phyloP scores from a whole-genome alignment of 2,329 filamentous ascomycete species.

The Pseudopyrenochaeta lycopersici region DNA sequence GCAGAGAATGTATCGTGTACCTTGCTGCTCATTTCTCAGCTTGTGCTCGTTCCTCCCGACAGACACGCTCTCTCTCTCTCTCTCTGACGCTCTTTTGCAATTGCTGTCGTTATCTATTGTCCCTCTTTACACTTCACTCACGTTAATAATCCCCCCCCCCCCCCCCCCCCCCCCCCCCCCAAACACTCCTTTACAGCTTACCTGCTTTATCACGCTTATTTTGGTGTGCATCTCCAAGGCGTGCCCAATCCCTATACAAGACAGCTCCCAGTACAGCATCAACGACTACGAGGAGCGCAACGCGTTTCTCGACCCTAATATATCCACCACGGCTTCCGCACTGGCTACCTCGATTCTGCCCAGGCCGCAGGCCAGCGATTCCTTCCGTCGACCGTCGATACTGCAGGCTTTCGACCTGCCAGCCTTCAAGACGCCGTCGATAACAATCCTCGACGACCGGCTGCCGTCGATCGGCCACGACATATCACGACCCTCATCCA shows the following conservation, averaged over 20 bases:
- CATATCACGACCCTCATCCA: slow-evolving; percentile 63
- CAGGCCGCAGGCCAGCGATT: slow-evolving; percentile 66
- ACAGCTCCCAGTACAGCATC: slow-evolving; percentile 9
- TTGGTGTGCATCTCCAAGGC: slow-evolving; percentile 23
- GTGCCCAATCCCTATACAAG: slow-evolving; percentile 14
- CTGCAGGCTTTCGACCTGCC: slow-evolving; percentile 59
- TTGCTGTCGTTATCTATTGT: slow-evolving; percentile 29
- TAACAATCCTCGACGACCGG: slow-evolving; percentile 51
- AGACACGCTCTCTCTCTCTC: slow-evolving; percentile 19
- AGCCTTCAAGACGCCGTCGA: slow-evolving; percentile 55
- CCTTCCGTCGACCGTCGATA: slow-evolving; percentile 58
- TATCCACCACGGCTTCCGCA: slow-evolving; percentile 63
- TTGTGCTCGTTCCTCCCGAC: slow-evolving; percentile 27
- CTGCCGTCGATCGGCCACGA: slow-evolving; percentile 60
- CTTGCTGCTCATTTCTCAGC: slow-evolving; percentile 27
- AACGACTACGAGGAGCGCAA: slow-evolving; percentile 39
- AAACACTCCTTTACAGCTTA: slow-evolving; percentile 34
- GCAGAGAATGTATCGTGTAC: slow-evolving; percentile 40
- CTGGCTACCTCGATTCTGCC: slow-evolving; percentile 66
- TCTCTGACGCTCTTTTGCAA: slow-evolving; percentile 33
- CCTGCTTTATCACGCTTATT: slow-evolving; percentile 19
- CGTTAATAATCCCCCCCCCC: slow-evolving; percentile 30
- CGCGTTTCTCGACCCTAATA: slow-evolving; percentile 47
- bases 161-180: no score
- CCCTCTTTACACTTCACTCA: slow-evolving; percentile 34